Percentiles rank a stretch among this genome's conserved stretches.
Conservation (phyloP, 805 yeast genomes). For the Yueomyces sinensis region DNA sequence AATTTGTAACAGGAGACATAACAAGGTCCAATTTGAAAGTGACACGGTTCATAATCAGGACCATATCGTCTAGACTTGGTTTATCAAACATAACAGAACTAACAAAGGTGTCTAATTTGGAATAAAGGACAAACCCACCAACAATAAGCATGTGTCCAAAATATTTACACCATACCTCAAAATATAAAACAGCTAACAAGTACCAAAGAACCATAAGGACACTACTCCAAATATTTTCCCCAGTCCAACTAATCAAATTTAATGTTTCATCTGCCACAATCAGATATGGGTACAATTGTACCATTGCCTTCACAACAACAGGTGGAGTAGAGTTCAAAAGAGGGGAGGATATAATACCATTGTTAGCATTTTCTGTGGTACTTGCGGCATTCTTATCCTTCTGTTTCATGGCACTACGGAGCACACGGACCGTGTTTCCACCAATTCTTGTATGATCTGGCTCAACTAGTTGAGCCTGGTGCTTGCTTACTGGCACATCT, state of each 20-base stretch:
- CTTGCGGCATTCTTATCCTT: neutral
- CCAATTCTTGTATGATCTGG: constrained; percentile 15
- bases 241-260: constrained; percentile 81
- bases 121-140: constrained; percentile 39
- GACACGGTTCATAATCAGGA: constrained; percentile 61
- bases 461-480: constrained; percentile 20
- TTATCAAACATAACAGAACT: constrained; percentile 44
- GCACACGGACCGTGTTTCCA: constrained; percentile 15
- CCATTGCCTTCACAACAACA: constrained; percentile 69
- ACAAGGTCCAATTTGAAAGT: constrained; percentile 66
- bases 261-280: constrained; percentile 56
- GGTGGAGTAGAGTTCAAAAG: constrained; percentile 84
- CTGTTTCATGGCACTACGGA: constrained; percentile 65
- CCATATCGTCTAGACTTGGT: constrained; percentile 80
- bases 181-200: constrained; percentile 54
- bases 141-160: constrained; percentile 60
- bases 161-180: constrained; percentile 65
- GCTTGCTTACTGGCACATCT: constrained; percentile 7
- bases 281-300: constrained; percentile 75
- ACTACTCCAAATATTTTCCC: constrained; percentile 68
- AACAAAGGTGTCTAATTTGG: constrained; percentile 42
- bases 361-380: neutral
- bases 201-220: constrained; percentile 36
- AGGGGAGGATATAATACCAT: constrained; percentile 45
- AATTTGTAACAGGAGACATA: constrained; percentile 68